Conservation (phyloP, 176 grass and related monocot genomes). For the Oryza meyeriana region DNA sequence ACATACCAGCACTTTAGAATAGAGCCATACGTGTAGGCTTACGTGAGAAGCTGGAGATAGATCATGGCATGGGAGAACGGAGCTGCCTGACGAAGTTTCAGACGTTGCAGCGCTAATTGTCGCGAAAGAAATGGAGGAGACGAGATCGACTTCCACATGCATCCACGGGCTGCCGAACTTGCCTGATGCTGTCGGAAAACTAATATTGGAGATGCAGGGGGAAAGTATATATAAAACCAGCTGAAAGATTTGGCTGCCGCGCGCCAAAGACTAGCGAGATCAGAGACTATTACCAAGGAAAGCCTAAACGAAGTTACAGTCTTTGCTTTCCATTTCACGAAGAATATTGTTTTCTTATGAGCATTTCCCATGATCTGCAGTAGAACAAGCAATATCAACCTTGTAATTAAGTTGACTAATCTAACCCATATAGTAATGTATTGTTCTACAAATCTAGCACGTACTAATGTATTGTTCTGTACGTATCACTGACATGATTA, state of each 20-base stretch:
- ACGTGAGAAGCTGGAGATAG: neutral
- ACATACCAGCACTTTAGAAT: no score
- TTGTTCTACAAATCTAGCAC: neutral
- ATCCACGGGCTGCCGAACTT: conserved; percentile 39
- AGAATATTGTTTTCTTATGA: neutral
- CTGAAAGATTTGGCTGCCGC: neutral
- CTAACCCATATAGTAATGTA: neutral
- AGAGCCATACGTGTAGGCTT: neutral
- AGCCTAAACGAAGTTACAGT: neutral
- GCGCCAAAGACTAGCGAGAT: no score
- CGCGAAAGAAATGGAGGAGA: conserved; percentile 11
- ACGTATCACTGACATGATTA: neutral
- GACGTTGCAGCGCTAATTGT: conserved; percentile 12
- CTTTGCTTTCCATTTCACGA: neutral
- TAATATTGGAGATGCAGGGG: conserved; percentile 8
- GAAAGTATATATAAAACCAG: neutral
- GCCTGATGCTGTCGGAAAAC: conserved; percentile 41
- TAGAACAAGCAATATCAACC: neutral
- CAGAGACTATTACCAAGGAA: neutral
- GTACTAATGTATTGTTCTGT: neutral
- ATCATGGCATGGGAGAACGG: neutral
- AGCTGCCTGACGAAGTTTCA: conserved; percentile 15
- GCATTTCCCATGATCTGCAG: neutral
- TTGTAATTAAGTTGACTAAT: neutral
- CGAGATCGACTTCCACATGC: conserved; percentile 11